Conservation (phyloP, 805 yeast genomes). For the Zygosaccharomyces gambellarensis region DNA sequence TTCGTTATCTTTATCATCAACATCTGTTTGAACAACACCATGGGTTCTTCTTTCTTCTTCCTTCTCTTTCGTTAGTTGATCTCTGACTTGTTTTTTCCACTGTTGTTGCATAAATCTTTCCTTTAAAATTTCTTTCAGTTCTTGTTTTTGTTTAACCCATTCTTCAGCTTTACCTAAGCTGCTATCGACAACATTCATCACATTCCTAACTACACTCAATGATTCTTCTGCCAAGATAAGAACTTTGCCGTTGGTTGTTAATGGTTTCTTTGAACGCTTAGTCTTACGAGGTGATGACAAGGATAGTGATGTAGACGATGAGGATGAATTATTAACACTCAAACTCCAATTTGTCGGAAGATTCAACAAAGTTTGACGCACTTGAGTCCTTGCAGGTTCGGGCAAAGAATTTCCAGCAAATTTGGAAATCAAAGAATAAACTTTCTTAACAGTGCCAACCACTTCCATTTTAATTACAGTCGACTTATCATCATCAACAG, state of each 20-base stretch:
- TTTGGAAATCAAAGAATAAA: slow-evolving; percentile 78
- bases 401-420: slow-evolving; percentile 73
- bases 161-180: slow-evolving; percentile 79
- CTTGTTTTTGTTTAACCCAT: slow-evolving; percentile 59
- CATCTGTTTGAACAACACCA: not conserved
- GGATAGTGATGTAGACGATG: slow-evolving; percentile 4
- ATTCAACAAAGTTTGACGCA: slow-evolving; percentile 69
- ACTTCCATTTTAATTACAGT: slow-evolving; percentile 70
- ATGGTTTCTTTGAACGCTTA: slow-evolving; percentile 9
- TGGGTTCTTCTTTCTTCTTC: slow-evolving; percentile 5
- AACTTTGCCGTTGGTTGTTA: slow-evolving; percentile 62
- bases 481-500: slow-evolving; percentile 22
- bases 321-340: slow-evolving; percentile 28
- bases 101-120: slow-evolving; percentile 20
- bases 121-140: slow-evolving; percentile 31
- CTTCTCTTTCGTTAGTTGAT: slow-evolving; percentile 30
- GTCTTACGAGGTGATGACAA: slow-evolving; percentile 13
- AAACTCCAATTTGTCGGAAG: slow-evolving; percentile 72
- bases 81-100: slow-evolving; percentile 17
- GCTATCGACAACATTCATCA: slow-evolving; percentile 79
- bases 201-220: slow-evolving; percentile 75
- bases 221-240: slow-evolving; percentile 84
- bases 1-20: not conserved
- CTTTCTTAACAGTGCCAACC: slow-evolving; percentile 81
- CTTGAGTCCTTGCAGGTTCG: slow-evolving; percentile 73